Conservation (phyloP, 306 rosid genomes). For the Glycine soja region DNA sequence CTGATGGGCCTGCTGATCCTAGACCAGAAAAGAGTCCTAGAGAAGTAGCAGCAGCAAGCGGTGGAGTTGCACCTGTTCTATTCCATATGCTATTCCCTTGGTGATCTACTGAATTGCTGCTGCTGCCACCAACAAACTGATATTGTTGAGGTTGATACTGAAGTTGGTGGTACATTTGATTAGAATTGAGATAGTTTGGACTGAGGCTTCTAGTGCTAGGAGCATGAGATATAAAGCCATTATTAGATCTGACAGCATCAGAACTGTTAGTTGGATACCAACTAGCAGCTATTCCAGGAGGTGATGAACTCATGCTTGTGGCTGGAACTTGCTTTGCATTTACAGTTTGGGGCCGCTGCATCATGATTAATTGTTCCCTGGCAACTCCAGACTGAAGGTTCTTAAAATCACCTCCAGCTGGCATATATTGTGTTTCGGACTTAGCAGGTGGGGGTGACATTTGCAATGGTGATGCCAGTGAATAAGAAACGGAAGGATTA, state of each 20-base stretch:
- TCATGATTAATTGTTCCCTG: constrained; percentile 77
- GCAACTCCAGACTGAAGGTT: constrained; percentile 68
- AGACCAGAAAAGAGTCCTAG: constrained; percentile 91
- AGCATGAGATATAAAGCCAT: constrained; percentile 71
- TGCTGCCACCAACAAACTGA: constrained; percentile 61
- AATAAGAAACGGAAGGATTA: constrained; percentile 69
- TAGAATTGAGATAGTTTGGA: constrained; percentile 62
- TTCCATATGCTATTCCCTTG: constrained; percentile 71
- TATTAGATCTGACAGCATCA: constrained; percentile 62
- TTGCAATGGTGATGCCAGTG: constrained; percentile 72
- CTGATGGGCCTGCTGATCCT: constrained; percentile 80
- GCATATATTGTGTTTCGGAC: constrained; percentile 68
- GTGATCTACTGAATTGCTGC: constrained; percentile 63
- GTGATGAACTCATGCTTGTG: constrained; percentile 77
- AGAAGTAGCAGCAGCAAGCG: constrained; percentile 86
- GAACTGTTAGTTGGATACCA: constrained; percentile 73
- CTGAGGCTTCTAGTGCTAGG: constrained; percentile 64
- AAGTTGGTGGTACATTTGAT: constrained; percentile 82
- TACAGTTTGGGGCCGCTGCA: constrained; percentile 85
- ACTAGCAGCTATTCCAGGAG: constrained; percentile 67
- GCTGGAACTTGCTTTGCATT: constrained; percentile 70
- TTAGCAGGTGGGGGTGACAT: constrained; percentile 62
- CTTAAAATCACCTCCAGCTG: constrained; percentile 69
- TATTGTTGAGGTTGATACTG: constrained; percentile 71
- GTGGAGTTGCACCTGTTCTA: constrained; percentile 70